Base-by-base conservation (phyloP, 2,329 filamentous ascomycete genomes). In the Colletotrichum sp. region DNA sequence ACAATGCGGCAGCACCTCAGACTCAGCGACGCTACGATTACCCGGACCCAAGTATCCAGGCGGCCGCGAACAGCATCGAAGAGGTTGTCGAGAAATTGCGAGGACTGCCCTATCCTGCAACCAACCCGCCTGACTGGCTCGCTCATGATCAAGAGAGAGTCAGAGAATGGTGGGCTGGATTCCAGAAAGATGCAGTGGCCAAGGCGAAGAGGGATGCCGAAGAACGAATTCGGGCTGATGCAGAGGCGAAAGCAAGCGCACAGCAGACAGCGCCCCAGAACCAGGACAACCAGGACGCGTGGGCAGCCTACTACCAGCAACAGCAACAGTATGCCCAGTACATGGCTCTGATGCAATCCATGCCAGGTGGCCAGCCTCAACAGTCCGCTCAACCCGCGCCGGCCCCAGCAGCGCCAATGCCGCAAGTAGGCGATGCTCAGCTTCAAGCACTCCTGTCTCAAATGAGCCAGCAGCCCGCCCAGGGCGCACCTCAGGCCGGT, bases 151-250 rank as follows among this genome's bases (percentile, higher is more conserved):
- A 86, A 4, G 87, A 87, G 36, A 86, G 86, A 76, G 84, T 88
- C 1, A 86, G 87, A 12, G 87, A 90, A 77, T 92, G 90, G 90
- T 88, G 87, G 84, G 82, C 87, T 13, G 89, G 89, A 0, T 88
- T 87, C 77, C 85, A 86, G 71, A 86, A 84, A 75, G 87, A 87
- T 68, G 62, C 81, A 15, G 82, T 84, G 10, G 80, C 81, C 2
- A 84, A 84, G 62, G 83, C 87, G 63, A 86, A 86, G 71, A 84
- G 81, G 66, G 83, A 84, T 32, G 84, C 86, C 3, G 86, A 86
- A 39, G 83, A 85, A 32, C 82, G 80, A 10, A 83, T 83, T n/a
- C 81, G 81, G 73, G 80, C 80, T 21, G 82, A 83, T 65, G 83
- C 82, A 28, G 81, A 85, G 55, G 44, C 28, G 30, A 36, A n/a